A percentile compares a stretch with the other conserved stretches of the same genome.
These are phyloP conservation scores for Calonectria hawksworthii DNA, from an alignment of 2,329 filamentous ascomycete species.

Conservation along the genomic window DNA sequence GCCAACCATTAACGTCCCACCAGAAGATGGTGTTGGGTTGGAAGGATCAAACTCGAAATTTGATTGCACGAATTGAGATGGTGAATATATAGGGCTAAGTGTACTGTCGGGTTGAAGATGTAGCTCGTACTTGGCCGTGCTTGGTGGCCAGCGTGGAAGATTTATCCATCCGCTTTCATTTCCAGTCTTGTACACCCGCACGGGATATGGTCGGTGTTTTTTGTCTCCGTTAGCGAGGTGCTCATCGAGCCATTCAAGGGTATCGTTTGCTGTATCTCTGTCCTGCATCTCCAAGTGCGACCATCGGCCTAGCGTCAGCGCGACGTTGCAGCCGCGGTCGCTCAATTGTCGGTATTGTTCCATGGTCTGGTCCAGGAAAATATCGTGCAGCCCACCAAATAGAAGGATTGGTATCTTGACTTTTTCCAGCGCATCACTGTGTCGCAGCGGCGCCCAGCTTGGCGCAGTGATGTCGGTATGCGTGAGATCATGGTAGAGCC, in stretches of 20 bases:
- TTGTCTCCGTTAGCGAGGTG: neutral
- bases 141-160: neutral
- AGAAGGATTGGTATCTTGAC: neutral
- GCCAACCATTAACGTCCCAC: neutral
- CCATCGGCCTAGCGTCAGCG: neutral
- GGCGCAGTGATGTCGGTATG: neutral
- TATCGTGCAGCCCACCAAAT: neutral
- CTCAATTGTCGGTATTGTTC: neutral
- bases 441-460: neutral
- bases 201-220: neutral
- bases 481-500: neutral
- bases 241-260: neutral
- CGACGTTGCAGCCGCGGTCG: neutral
- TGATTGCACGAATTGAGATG: neutral
- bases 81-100: neutral
- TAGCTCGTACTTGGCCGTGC: neutral
- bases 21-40: neutral
- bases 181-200: neutral
- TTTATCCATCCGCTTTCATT: neutral
- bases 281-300: neutral
- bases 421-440: conserved; percentile 1
- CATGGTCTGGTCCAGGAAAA: conserved; percentile 4
- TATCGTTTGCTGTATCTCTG: neutral
- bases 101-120: neutral
- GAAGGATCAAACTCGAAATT: neutral